Evolutionary conservation across 163 green algal genomes (phyloP).

Genomic region (Chlamydomonas reinhardtii): DNA sequence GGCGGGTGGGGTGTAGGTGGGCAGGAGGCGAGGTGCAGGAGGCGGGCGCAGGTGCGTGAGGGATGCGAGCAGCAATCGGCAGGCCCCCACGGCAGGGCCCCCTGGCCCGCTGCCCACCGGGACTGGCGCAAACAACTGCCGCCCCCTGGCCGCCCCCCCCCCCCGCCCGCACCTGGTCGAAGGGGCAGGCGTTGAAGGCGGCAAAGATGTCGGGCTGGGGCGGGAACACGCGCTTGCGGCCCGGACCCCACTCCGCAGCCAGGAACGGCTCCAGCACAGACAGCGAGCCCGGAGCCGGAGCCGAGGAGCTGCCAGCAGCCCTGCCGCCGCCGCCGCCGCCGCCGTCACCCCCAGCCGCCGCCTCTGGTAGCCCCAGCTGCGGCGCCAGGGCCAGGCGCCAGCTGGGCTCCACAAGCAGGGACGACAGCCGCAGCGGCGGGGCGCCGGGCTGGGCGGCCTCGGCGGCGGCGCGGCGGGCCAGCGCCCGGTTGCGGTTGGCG

Average conservation of each 20-base stretch:
- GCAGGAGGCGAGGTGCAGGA: too few relatives aligned
- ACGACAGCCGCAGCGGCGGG: background rate
- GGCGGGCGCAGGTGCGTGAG: too few relatives aligned
- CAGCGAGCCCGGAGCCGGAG: background rate
- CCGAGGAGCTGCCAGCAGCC: too few relatives aligned
- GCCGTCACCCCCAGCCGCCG: too few relatives aligned
- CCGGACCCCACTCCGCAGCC: constrained; percentile 15
- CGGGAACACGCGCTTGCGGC: constrained; percentile 74
- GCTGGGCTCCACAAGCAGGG: constrained; percentile 20
- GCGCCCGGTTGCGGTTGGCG: constrained; percentile 35
- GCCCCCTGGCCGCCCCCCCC: too few relatives aligned
- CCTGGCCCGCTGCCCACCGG: too few relatives aligned
- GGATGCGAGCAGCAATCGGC: too few relatives aligned
- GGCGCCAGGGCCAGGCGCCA: constrained; percentile 7
- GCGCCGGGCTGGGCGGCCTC: background rate
- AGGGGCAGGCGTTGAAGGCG: constrained; percentile 61
- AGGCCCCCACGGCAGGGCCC: too few relatives aligned
- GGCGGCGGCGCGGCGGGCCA: background rate
- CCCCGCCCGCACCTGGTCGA: constrained; percentile 46
- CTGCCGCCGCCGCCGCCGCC: too few relatives aligned
- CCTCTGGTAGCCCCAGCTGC: background rate
- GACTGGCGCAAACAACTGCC: too few relatives aligned
- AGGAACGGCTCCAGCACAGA: constrained; percentile 26
- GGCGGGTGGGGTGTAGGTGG: background rate
- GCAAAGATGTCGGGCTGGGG: constrained; percentile 75